Conservation (phyloP, 202 grass and related monocot genomes). For the Panicum hallii region DNA sequence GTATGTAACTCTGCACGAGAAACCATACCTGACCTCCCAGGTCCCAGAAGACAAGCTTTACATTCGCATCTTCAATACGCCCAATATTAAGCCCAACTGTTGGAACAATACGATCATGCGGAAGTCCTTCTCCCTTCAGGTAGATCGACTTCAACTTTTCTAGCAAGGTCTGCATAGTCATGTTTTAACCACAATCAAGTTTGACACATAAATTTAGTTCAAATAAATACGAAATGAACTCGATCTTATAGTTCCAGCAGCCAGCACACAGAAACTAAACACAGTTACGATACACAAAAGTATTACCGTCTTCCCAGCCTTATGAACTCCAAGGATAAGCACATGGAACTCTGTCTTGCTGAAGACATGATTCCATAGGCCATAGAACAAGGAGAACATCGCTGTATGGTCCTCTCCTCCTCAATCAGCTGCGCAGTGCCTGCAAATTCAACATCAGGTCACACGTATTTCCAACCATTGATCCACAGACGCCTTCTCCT, state of each 20-base stretch:
- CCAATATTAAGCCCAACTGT: slow-evolving; percentile 99
- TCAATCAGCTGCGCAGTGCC: slow-evolving; percentile 29
- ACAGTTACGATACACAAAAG: background rate
- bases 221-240: slow-evolving; percentile 17
- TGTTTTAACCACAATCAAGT: slow-evolving; percentile 41
- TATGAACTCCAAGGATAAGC: slow-evolving; percentile 93
- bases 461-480: slow-evolving; percentile 18
- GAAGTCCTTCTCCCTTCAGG: slow-evolving; percentile 74
- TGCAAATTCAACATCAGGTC: slow-evolving; percentile 36
- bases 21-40: slow-evolving; percentile 95
- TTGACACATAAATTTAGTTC: background rate
- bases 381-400: slow-evolving; percentile 98
- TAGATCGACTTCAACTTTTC: slow-evolving; percentile 96
- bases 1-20: slow-evolving; percentile 7
- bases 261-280: background rate
- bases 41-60: slow-evolving; percentile 98
- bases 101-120: slow-evolving; percentile 86
- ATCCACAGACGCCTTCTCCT: background rate
- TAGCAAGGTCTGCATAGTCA: slow-evolving; percentile 75
- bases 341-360: slow-evolving; percentile 95
- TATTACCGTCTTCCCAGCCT: slow-evolving; percentile 98
- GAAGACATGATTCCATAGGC: slow-evolving; percentile 93
- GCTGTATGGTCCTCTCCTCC: slow-evolving; percentile 17
- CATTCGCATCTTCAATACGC: slow-evolving; percentile 91
- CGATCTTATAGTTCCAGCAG: background rate